These are phyloP conservation scores for Pythium brachiatum DNA, from an alignment of 352 stramenopile species.

Conservation along the genomic window DNA sequence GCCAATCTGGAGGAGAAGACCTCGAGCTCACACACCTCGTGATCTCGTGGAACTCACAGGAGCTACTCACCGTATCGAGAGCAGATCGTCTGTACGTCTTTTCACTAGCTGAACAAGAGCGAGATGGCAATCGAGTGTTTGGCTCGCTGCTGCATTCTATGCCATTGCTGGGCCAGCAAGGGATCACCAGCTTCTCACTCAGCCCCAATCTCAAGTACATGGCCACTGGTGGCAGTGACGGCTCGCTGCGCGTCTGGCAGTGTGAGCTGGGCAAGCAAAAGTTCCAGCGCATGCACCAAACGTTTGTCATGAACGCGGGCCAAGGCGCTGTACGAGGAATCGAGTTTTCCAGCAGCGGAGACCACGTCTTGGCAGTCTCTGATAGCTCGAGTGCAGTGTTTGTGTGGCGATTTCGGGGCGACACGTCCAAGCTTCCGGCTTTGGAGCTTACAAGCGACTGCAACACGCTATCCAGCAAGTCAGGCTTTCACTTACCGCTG, in stretches of 20 bases:
- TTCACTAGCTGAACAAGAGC: constrained; percentile 28
- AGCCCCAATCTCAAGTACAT: constrained; percentile 67
- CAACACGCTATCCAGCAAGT: neutral
- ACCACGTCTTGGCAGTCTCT: constrained; percentile 39
- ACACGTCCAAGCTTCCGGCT: constrained; percentile 23
- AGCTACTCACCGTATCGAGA: constrained; percentile 50
- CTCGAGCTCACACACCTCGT: constrained; percentile 36
- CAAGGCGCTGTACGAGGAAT: constrained; percentile 35
- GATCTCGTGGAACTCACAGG: constrained; percentile 44
- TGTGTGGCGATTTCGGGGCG: constrained; percentile 61
- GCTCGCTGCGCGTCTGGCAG: constrained; percentile 62
- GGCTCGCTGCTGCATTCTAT: constrained; percentile 46
- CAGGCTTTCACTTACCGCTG: neutral
- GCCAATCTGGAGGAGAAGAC: constrained; percentile 12
- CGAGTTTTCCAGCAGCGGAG: constrained; percentile 42
- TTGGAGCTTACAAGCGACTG: neutral
- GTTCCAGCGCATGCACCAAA: constrained; percentile 52
- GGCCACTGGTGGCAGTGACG: constrained; percentile 49
- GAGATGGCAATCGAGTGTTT: constrained; percentile 10
- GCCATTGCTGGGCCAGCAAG: constrained; percentile 46
- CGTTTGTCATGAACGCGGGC: constrained; percentile 43
- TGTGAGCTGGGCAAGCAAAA: constrained; percentile 48
- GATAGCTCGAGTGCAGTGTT: constrained; percentile 42
- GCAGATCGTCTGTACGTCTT: constrained; percentile 57
- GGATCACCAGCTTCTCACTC: constrained; percentile 47